Evolutionary conservation across 257 asterid species (phyloP), one percentile per base, ranked within the genome.

Genomic region (Parsonsia alboflavescens): DNA sequence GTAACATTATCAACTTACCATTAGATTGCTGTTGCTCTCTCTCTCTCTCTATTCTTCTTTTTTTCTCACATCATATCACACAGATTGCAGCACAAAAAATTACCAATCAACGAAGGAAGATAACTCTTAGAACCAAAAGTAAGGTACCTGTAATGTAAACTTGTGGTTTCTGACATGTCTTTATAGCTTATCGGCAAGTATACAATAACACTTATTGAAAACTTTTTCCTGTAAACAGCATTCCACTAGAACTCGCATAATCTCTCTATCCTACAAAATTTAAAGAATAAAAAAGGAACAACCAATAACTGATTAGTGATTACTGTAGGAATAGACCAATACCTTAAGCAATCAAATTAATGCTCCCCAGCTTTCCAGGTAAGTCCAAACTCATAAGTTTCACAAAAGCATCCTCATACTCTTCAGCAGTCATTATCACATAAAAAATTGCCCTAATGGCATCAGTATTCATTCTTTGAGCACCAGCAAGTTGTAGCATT

Each of bases 241-340:
- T 67, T 90, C 91, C 72, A 92, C 89, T n/a, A 95, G 90, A 63
- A 95, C 97, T 66, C 97, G 85, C 85, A 89, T 89, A 81, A 95
- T 89, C 86, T 92, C 99, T 80, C 99, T 93, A 80, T 92, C 99
- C 99, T 95, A 79, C 39, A n/a, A n/a, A n/a, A n/a, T n/a, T 33
- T 0, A 80, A 56, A 52, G 72, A 77, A 10, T 61, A 69, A 67
- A 24, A 13, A 45, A 33, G 48, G 44, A 12, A 52, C 39, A 49
- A 76, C 16, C 54, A 58, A n/a, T n/a, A 19, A 10, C 28, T 26
- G 13, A 22, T n/a, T n/a, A n/a, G n/a, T n/a, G n/a, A 33, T 52
- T 48, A 75, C 49, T 17, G 17, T 8, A 10, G 66, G 22, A 72
- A 54, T 26, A 59, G 16, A n/a, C 36, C 49, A 30, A 78, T 17